A percentile compares a stretch with the other conserved stretches of the same genome.
phyloP scores from a whole-genome alignment of 1,284 basidiomycete genomes.

The Porodaedalea pini region DNA sequence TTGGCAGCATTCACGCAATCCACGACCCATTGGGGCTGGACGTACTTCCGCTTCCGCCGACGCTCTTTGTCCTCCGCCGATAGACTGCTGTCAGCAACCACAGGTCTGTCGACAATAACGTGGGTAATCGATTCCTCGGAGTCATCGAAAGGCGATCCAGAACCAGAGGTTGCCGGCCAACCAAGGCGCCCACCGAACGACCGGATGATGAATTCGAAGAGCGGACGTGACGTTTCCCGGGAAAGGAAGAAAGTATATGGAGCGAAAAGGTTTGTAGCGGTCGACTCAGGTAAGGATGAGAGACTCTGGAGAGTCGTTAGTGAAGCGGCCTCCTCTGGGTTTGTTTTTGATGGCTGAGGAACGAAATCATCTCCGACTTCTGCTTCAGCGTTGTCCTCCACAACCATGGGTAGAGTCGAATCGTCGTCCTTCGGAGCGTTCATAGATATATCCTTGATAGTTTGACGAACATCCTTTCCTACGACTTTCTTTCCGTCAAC shows the following conservation, averaged over 20 bases:
- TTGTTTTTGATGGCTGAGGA: slow-evolving; percentile 58
- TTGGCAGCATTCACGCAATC: slow-evolving; percentile 91
- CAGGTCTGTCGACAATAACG: slow-evolving; percentile 91
- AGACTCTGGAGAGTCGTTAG: slow-evolving; percentile 82
- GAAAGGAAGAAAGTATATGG: slow-evolving; percentile 94
- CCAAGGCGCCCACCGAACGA: slow-evolving; percentile 89
- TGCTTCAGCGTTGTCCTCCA: slow-evolving; percentile 28
- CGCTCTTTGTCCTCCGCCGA: slow-evolving; percentile 60
- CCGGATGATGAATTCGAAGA: slow-evolving; percentile 94
- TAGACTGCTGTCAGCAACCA: slow-evolving; percentile 47
- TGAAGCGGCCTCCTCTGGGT: slow-evolving; percentile 46
- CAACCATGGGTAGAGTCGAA: slow-evolving; percentile 37
- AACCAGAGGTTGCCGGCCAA: slow-evolving; percentile 84
- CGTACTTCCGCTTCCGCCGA: slow-evolving; percentile 73
- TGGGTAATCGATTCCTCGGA: slow-evolving; percentile 86
- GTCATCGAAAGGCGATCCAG: slow-evolving; percentile 77
- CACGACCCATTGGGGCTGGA: slow-evolving; percentile 98
- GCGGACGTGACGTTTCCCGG: slow-evolving; percentile 86
- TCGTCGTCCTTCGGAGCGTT: slow-evolving; percentile 35
- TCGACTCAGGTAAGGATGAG: slow-evolving; percentile 50
- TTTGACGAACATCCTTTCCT: slow-evolving; percentile 67
- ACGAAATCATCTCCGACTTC: slow-evolving; percentile 71
- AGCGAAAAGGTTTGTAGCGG: slow-evolving; percentile 67
- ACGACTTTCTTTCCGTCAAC: slow-evolving; percentile 57
- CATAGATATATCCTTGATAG: slow-evolving; percentile 61